Conservation (phyloP, 148 eudicot species). For the Heliamphora exappendiculata region DNA sequence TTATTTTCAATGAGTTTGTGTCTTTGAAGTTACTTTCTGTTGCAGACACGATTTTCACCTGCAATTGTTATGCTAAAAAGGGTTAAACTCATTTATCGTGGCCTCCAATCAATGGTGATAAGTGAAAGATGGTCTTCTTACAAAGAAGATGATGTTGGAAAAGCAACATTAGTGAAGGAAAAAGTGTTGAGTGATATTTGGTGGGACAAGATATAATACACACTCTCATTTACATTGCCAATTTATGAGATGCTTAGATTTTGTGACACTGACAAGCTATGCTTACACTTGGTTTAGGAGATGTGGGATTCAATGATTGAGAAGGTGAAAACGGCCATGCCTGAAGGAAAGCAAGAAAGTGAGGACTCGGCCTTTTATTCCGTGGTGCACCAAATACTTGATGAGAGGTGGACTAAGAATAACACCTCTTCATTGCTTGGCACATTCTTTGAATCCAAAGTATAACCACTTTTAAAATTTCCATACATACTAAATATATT, state of each 20-base stretch:
- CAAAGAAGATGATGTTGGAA: not conserved
- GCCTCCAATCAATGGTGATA: not conserved
- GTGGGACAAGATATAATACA: not conserved
- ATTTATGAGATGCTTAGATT: slow-evolving; percentile 1
- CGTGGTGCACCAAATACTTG: not conserved
- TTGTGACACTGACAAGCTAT: not conserved
- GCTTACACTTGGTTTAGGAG: not conserved
- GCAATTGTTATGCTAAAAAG: too few relatives aligned
- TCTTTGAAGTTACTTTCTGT: not conserved
- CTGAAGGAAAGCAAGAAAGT: not conserved
- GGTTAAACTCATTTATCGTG: not conserved
- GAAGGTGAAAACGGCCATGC: not conserved
- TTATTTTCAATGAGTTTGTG: too few relatives aligned
- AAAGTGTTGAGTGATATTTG: not conserved
- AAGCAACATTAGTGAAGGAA: not conserved
- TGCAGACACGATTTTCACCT: too few relatives aligned
- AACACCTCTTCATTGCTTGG: not conserved
- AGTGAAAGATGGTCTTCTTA: not conserved
- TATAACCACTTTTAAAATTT: not conserved
- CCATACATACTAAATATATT: too few relatives aligned
- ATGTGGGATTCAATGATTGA: not conserved
- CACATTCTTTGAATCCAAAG: not conserved
- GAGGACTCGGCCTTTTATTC: not conserved
- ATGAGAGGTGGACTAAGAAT: not conserved
- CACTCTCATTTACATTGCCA: not conserved